Evolutionary conservation across 805 yeast genomes (phyloP), one percentile per base, ranked within the genome.

Genomic region (Schizosaccharomyces osmophilus): DNA sequence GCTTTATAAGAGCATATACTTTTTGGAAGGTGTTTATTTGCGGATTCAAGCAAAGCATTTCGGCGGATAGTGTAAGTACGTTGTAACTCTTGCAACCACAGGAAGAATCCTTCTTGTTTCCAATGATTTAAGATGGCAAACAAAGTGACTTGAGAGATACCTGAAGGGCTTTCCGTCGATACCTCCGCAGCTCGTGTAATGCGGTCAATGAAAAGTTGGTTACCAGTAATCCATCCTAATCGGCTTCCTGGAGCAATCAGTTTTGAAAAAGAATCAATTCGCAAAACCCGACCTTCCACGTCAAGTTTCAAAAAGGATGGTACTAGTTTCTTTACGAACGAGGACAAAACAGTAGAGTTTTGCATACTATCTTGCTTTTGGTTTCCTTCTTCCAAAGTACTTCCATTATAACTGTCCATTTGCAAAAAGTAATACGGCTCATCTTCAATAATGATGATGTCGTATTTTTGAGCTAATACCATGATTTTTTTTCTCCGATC

Each of bases 341-440:
- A 45, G 2, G 51, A 45, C 11, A 45, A 8, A n/a, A 8, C 13
- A 77, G 83, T 86, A 0, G 95, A 85, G 55, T 84, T 82, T 62
- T 84, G 87, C 69, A 88, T 74, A 3, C 83, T 78, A 69, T 84
- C 93, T 60, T 75, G 66, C 15, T 64, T n/a, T 8, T 64, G 64
- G 54, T 66, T 42, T 17, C 13, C 24, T 26, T 58, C 62, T 48
- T 57, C 59, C 17, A 61, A 59, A 54, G 55, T 48, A 59, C 61
- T 62, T 15, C 2, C 66, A 70, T 42, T 48, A 76, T 87, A 93
- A 59, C 78, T 70, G 63, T 85, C 90, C 95, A 90, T 87, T 74
- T 90, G 98, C 71, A 90, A 76, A 77, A 87, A 90, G 77, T 87
- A 90, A 81, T 90, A 90, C 62, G 98, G 98, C 74, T 93, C 98